Base-by-base conservation (phyloP, 176 grass and related monocot species). In the Ananas comosus region DNA sequence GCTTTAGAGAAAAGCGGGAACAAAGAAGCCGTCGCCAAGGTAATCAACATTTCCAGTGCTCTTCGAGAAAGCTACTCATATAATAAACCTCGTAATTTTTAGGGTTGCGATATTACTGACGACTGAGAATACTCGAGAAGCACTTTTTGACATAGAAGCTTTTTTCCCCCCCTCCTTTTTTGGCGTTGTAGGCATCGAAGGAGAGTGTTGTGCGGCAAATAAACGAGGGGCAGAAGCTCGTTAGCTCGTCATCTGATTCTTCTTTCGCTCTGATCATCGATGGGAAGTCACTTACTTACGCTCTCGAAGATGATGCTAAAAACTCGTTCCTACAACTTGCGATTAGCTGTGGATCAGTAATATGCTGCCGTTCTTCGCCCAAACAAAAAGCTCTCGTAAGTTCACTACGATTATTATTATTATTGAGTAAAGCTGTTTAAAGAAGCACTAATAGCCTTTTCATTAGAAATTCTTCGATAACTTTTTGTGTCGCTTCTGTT, bases 311-410 rank as follows among this genome's bases (percentile, higher is more conserved):
- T 80, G 90, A 84, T 88, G 67, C 83, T 49, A 91, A 99, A 73
- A 64, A 75, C 49, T 69, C 82, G 66, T 88, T 99, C 49, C 80
- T 93, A 80, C 79, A 88, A 78, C 87, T 99, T 83, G 95, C 95
- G 70, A 18, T 84, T 71, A 76, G 80, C 42, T 99, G 95, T 54
- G 87, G 86, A 53, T 99, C 95, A 47, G 90, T 91, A 11, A 99
- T 99, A 82, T 99, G 95, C 69, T 99, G 95, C n/a, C 95, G 95
- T 76, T 94, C 95, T 79, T 99, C 95, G 54, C 95, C 95, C 12
- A 99, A 91, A 65, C 95, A 99, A 80, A 99, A 99, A 80, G 95
- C 95, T 68, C 76, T 99, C 84, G 95, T 99, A 50, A 88, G 89
- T 23, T 50, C 42, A 19, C 8, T 74, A 47, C n/a, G 70, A 69